These are phyloP conservation scores for Lophiostoma macrostomum DNA, from an alignment of 495 filamentous ascomycete genomes.

Conservation along the genomic window DNA sequence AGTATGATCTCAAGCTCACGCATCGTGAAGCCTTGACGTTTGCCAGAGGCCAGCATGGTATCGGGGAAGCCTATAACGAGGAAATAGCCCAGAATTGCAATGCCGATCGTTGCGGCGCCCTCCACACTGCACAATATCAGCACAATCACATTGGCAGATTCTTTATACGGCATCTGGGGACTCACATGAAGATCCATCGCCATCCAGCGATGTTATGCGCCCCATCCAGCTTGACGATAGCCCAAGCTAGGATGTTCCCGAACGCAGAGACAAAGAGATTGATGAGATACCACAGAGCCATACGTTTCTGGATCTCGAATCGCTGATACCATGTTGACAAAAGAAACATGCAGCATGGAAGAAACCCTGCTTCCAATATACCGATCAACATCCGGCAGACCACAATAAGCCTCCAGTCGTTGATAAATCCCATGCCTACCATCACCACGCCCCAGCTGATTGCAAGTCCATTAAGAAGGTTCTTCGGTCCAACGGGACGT, in stretches of 20 bases:
- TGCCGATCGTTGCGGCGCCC: conserved; percentile 20
- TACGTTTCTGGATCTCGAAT: conserved; percentile 24
- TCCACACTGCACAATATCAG: conserved; percentile 16
- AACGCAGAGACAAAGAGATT: conserved; percentile 28
- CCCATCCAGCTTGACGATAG: conserved; percentile 22
- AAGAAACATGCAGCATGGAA: conserved; percentile 28
- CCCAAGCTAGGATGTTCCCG: conserved; percentile 25
- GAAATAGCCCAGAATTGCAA: conserved; percentile 19
- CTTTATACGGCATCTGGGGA: neutral
- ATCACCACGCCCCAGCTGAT: conserved; percentile 22
- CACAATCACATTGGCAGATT: neutral
- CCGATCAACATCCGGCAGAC: conserved; percentile 29
- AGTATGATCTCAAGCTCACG: conserved; percentile 22
- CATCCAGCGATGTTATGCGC: conserved; percentile 17
- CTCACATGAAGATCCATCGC: conserved; percentile 31
- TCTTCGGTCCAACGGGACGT: conserved; percentile 8
- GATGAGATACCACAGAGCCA: conserved; percentile 24
- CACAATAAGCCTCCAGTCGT: conserved; percentile 24
- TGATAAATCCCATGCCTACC: conserved; percentile 25
- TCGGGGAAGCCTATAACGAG: conserved; percentile 28
- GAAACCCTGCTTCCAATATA: conserved; percentile 25
- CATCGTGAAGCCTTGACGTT: conserved; percentile 17
- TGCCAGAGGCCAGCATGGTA: conserved; percentile 21
- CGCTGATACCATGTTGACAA: conserved; percentile 23
- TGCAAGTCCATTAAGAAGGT: conserved; percentile 14